Base-by-base conservation (phyloP, 2,329 filamentous ascomycete genomes). In the Fusarium brachygibbosum region DNA sequence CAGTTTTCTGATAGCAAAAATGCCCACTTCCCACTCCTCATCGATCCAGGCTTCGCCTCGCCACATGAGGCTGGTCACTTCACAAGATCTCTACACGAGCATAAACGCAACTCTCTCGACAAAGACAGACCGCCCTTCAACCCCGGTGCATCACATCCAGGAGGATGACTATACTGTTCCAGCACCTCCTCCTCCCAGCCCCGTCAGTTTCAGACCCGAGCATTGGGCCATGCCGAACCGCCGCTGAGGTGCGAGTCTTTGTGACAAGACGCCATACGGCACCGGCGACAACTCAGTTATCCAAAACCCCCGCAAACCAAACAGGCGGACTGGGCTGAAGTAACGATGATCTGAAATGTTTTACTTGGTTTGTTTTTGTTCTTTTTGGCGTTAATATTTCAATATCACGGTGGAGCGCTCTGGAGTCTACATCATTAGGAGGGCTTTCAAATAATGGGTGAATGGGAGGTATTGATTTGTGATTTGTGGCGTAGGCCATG, bases 141-240 rank as follows among this genome's bases (percentile, higher is more conserved):
- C 83, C 4, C 85, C 86, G 1, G 79, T 83, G 65, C 85, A 83
- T 69, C 79, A 81, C 68, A 86, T 87, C 71, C 82, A 82, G 67
- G 85, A 88, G 72, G 80, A 86, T 61, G 88, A 90, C 77, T 90
- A 89, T 79, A 82, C 84, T 32, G 87, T 90, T 21, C 88, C 88
- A n/a, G 87, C 88, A 16, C 86, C 88, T 40, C 88, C 88, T 14
- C 88, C 88, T 21, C 87, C 88, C 14, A 89, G 86, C 70, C 88
- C 88, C 10, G 86, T 90, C 75, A 86, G 86, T 79, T 90, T 89
- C 74, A 83, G 86, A 31, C 77, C 80, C 25, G 86, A 89, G 59
- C 82, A 86, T 75, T 88, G 87, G 86, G 80, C 84, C 54, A 76
- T 78, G 35, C 75, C 77, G 45, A 67, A 69, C 45, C 75, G 72